Evolutionary conservation across 371 early-diverging fungal genomes (phyloP).

Genomic region (Apophysomyces elegans): DNA sequence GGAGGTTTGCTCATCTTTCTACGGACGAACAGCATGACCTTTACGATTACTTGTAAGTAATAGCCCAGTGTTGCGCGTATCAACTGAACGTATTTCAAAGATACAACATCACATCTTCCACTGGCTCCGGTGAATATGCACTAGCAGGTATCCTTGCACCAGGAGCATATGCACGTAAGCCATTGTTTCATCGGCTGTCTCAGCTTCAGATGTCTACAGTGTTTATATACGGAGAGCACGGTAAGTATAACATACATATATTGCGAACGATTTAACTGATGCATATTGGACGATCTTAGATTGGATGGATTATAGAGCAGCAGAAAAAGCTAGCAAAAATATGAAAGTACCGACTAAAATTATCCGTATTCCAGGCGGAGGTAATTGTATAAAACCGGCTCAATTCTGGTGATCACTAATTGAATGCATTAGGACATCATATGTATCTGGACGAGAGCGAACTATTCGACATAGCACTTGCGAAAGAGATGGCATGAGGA

Average conservation of each 20-base stretch:
- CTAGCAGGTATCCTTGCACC: conserved; percentile 75
- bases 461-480: conserved; percentile 65
- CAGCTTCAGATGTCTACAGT: conserved; percentile 77
- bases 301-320: conserved; percentile 93
- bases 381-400: conserved; percentile 11
- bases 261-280: conserved; percentile 23
- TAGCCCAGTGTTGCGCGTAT: background rate
- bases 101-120: conserved; percentile 77
- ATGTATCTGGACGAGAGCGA: conserved; percentile 87
- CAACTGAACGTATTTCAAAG: conserved; percentile 34
- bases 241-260: conserved; percentile 29
- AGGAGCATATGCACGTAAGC: conserved; percentile 84
- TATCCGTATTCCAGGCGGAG: conserved; percentile 46
- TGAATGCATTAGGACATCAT: conserved; percentile 74
- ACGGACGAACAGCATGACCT: conserved; percentile 64
- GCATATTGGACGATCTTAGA: conserved; percentile 46
- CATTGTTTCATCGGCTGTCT: conserved; percentile 70
- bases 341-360: conserved; percentile 64
- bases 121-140: conserved; percentile 83
- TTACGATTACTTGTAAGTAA: conserved; percentile 61
- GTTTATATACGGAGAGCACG: conserved; percentile 76
- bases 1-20: conserved; percentile 70
- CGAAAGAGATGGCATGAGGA: conserved; percentile 30
- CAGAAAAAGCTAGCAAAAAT: conserved; percentile 56
- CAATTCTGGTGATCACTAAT: conserved; percentile 1